A percentile compares a stretch with the other conserved stretches of the same genome.
These are phyloP conservation scores for Penium margaritaceum DNA, from an alignment of 139 green algal species.

Conservation along the genomic window DNA sequence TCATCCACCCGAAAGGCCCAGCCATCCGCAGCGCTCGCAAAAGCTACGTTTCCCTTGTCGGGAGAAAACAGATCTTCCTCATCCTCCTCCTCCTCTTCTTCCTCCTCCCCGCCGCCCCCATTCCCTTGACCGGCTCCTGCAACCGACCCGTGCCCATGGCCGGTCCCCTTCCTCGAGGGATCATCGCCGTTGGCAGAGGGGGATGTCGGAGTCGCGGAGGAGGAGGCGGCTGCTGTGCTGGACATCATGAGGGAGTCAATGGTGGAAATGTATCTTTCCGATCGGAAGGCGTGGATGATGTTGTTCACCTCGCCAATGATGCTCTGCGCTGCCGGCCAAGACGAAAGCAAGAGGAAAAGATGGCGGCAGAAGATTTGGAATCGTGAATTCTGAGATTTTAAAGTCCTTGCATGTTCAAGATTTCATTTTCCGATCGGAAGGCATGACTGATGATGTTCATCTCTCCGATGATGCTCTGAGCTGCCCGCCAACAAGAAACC, in stretches of 20 bases:
- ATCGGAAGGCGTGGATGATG: conserved; percentile 77
- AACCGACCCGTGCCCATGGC: neutral
- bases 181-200: no score
- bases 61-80: conserved; percentile 60
- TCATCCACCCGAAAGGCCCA: conserved; percentile 75
- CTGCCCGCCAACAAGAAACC: no score
- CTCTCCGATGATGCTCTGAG: conserved; percentile 70
- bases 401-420: conserved; percentile 75
- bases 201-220: no score
- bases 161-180: no score
- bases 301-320: conserved; percentile 92
- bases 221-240: conserved; percentile 40
- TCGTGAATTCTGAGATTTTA: conserved; percentile 44
- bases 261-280: conserved; percentile 77
- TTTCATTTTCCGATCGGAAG: conserved; percentile 77
- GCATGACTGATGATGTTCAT: conserved; percentile 86
- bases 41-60: conserved; percentile 83
- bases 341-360: neutral
- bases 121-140: conserved; percentile 8
- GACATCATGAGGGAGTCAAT: conserved; percentile 76
- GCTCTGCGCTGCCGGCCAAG: conserved; percentile 22
- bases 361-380: conserved; percentile 33
- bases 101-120: conserved; percentile 28
- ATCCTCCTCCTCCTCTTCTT: conserved; percentile 60
- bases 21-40: conserved; percentile 83